Evolutionary conservation across 805 yeast species (phyloP).

Genomic region (Yamadazyma kitorensis): DNA sequence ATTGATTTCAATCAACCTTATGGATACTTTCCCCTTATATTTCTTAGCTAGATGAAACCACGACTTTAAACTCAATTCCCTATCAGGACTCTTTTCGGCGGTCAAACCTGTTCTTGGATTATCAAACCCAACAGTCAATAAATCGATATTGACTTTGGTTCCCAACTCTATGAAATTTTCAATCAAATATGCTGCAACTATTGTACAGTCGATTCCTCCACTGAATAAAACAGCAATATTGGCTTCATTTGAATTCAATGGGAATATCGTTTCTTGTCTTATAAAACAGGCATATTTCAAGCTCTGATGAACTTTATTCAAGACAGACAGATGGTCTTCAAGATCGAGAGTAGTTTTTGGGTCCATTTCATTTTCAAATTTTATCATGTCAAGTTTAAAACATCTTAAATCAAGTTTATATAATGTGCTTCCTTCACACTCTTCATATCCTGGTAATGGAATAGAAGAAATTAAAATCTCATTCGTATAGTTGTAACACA

Average conservation of each 20-base stretch:
- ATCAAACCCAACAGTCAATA: slow-evolving; percentile 90
- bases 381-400: neutral
- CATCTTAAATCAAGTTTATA: slow-evolving; percentile 4
- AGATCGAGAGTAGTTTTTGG: no score
- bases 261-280: slow-evolving; percentile 62
- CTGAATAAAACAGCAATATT: slow-evolving; percentile 62
- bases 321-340: no score
- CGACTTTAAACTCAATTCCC: slow-evolving; percentile 68
- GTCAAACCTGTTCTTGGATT: slow-evolving; percentile 70
- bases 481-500: slow-evolving; percentile 36
- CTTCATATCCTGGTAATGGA: slow-evolving; percentile 34
- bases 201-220: slow-evolving; percentile 93
- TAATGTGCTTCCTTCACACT: slow-evolving; percentile 38
- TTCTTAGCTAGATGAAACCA: slow-evolving; percentile 47
- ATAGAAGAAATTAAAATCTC: slow-evolving; percentile 43
- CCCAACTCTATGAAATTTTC: slow-evolving; percentile 18
- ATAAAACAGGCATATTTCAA: slow-evolving; percentile 34
- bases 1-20: slow-evolving; percentile 65
- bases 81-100: slow-evolving; percentile 79
- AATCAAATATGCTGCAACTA: slow-evolving; percentile 57
- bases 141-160: slow-evolving; percentile 47
- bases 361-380: neutral
- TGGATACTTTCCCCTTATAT: slow-evolving; percentile 36
- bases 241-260: slow-evolving; percentile 40
- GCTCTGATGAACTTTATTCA: slow-evolving; percentile 12